Conservation (phyloP, 495 filamentous ascomycete genomes). For the Lichenothelia convexa region DNA sequence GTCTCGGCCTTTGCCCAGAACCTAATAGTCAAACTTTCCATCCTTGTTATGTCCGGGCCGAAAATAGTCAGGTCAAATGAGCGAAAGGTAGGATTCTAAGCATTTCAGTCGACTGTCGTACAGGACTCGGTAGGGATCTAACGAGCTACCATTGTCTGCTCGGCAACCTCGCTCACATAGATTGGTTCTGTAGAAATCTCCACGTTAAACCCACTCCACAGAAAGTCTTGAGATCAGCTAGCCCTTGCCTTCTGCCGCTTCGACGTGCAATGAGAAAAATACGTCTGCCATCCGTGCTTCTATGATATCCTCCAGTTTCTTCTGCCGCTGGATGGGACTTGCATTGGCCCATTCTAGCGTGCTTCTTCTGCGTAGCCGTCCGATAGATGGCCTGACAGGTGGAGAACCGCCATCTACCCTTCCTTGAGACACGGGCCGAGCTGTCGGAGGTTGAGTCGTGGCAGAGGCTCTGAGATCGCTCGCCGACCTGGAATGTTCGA, state of each 20-base stretch:
- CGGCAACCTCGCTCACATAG: conserved; percentile 73
- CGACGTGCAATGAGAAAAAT: conserved; percentile 67
- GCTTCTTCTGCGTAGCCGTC: conserved; percentile 40
- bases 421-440: neutral
- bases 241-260: conserved; percentile 15
- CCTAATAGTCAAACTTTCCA: conserved; percentile 44
- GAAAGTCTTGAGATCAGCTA: too few relatives aligned
- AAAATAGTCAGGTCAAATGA: conserved; percentile 63
- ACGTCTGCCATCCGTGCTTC: conserved; percentile 61
- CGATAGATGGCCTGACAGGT: conserved; percentile 4
- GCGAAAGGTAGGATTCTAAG: conserved; percentile 67
- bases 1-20: conserved; percentile 55
- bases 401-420: conserved; percentile 10
- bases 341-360: conserved; percentile 47
- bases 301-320: conserved; percentile 55
- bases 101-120: neutral
- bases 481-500: conserved; percentile 60
- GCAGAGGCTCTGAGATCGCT: conserved; percentile 32
- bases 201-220: conserved; percentile 1
- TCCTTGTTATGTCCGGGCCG: conserved; percentile 45
- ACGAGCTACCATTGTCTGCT: conserved; percentile 44
- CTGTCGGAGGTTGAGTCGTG: neutral
- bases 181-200: conserved; percentile 49
- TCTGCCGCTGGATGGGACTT: conserved; percentile 51
- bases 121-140: neutral